Conservation (phyloP, 1,284 basidiomycete species). For the Schizophyllum amplum region DNA sequence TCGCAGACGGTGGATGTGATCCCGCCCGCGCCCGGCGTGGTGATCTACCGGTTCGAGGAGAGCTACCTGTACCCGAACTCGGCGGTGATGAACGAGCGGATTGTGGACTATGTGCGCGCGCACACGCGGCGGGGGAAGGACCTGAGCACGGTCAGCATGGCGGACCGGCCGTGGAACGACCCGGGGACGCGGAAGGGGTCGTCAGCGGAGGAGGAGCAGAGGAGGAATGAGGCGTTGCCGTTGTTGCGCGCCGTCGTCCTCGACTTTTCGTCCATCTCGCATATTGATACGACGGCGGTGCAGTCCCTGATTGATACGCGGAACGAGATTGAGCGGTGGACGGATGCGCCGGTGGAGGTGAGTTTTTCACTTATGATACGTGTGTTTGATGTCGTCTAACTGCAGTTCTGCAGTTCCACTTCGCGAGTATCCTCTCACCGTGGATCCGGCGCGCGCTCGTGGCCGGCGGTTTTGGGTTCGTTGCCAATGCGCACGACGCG, state of each 20-base stretch:
- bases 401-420: no score
- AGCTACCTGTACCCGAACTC: no score
- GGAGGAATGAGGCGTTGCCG: constrained; percentile 54
- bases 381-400: no score
- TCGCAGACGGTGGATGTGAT: constrained; percentile 65
- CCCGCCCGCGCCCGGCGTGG: no score
- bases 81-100: no score
- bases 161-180: constrained; percentile 94
- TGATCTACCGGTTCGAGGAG: no score
- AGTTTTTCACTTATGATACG: constrained; percentile 7
- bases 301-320: constrained; percentile 90
- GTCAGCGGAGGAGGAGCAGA: constrained; percentile 31
- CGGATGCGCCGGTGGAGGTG: constrained; percentile 73
- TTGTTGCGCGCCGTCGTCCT: constrained; percentile 80
- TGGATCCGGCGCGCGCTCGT: constrained; percentile 90
- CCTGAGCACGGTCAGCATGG: no score
- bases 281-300: constrained; percentile 83
- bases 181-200: no score
- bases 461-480: constrained; percentile 83
- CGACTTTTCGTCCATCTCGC: constrained; percentile 83
- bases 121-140: no score
- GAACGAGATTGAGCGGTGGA: constrained; percentile 83
- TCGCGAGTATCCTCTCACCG: constrained; percentile 81
- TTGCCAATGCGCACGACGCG: no score
- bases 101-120: no score